These are phyloP conservation scores for Didymella exigua DNA, from an alignment of 2,329 filamentous ascomycete species.

Conservation along the genomic window DNA sequence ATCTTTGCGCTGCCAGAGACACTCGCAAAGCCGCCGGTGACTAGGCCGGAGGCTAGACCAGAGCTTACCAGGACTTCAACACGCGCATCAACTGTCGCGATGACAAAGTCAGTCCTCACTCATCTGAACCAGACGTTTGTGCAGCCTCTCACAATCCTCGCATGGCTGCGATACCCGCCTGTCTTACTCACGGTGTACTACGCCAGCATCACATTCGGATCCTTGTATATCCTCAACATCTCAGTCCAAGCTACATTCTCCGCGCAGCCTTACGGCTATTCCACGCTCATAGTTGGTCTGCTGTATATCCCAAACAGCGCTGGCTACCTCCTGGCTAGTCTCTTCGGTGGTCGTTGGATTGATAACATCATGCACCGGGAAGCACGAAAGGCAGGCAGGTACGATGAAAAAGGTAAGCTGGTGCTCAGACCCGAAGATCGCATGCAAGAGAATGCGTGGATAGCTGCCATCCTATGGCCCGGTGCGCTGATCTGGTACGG, in stretches of 20 bases:
- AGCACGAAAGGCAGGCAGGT: slow-evolving; percentile 44
- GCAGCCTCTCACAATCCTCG: slow-evolving; percentile 47
- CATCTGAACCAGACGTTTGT: slow-evolving; percentile 46
- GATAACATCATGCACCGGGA: slow-evolving; percentile 50
- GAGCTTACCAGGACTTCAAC: slow-evolving; percentile 39
- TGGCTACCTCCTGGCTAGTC: slow-evolving; percentile 43
- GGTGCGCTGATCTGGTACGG: slow-evolving; percentile 47
- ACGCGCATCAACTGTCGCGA: slow-evolving; percentile 42
- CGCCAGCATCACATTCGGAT: slow-evolving; percentile 48
- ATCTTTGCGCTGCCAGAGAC: slow-evolving; percentile 47
- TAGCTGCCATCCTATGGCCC: slow-evolving; percentile 45
- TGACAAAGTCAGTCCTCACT: slow-evolving; percentile 36
- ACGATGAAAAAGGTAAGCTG: slow-evolving; percentile 45
- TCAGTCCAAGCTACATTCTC: slow-evolving; percentile 46
- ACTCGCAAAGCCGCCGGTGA: slow-evolving; percentile 19
- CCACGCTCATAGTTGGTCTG: slow-evolving; percentile 45
- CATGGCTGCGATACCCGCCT: slow-evolving; percentile 47
- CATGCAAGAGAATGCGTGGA: slow-evolving; percentile 51
- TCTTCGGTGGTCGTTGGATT: slow-evolving; percentile 50
- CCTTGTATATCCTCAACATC: slow-evolving; percentile 50
- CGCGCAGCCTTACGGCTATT: slow-evolving; percentile 42
- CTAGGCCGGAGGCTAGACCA: slow-evolving; percentile 8
- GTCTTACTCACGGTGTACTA: slow-evolving; percentile 49
- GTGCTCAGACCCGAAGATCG: slow-evolving; percentile 47
- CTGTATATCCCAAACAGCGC: slow-evolving; percentile 47